Evolutionary conservation across 768 basidiomycete genomes (phyloP).

Genomic region (Sarcodon sp.): DNA sequence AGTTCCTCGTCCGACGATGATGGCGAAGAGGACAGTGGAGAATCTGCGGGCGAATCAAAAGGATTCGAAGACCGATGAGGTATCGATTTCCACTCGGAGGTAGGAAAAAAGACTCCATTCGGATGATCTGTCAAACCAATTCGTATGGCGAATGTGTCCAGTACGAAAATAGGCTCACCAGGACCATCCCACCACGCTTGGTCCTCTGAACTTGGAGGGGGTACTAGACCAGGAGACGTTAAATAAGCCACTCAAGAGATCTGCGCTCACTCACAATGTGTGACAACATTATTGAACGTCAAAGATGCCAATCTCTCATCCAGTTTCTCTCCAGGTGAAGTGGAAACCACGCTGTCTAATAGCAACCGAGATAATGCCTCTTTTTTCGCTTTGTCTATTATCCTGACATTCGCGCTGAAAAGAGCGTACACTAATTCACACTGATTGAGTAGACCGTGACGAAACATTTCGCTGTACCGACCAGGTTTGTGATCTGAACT

Average conservation of each 20-base stretch:
- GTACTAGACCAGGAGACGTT: constrained; percentile 34
- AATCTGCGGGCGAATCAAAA: constrained; percentile 57
- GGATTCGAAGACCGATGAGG: constrained; percentile 35
- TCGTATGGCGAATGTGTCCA: neutral
- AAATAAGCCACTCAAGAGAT: neutral
- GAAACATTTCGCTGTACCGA: constrained; percentile 13
- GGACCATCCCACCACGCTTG: constrained; percentile 68
- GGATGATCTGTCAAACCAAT: constrained; percentile 33
- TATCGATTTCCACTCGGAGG: constrained; percentile 11
- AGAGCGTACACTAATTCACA: constrained; percentile 59
- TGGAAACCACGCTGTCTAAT: constrained; percentile 48
- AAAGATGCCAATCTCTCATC: constrained; percentile 59
- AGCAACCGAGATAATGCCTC: constrained; percentile 55
- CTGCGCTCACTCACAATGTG: constrained; percentile 24
- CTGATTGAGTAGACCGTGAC: neutral
- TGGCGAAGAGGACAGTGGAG: constrained; percentile 59
- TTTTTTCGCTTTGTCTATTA: constrained; percentile 69
- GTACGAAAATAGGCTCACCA: constrained; percentile 26
- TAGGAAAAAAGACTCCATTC: constrained; percentile 36
- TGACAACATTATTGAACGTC: constrained; percentile 28
- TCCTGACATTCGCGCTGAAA: constrained; percentile 65
- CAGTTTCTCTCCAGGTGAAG: constrained; percentile 51
- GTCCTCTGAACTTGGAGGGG: constrained; percentile 75
- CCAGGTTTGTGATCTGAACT: constrained; percentile 97
- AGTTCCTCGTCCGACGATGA: constrained; percentile 82